These are phyloP conservation scores for Vanrija pseudolonga DNA, from an alignment of 1,284 basidiomycete species.

Conservation along the genomic window DNA sequence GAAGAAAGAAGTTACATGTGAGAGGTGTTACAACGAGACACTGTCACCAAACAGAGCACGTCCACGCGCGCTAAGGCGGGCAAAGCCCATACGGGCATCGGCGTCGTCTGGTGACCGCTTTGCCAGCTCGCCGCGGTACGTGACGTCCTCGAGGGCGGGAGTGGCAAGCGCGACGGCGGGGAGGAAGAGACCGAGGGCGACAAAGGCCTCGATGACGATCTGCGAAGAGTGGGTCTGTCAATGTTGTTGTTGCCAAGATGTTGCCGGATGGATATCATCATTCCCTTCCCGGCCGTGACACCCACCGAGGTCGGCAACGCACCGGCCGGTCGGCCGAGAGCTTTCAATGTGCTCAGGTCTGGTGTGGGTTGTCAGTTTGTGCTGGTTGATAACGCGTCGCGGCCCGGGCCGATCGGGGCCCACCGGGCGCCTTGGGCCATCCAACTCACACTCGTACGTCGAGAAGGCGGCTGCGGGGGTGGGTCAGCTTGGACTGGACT, in stretches of 20 bases:
- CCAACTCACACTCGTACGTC: slow-evolving; percentile 45
- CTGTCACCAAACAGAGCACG: slow-evolving; percentile 39
- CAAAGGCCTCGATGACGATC: slow-evolving; percentile 45
- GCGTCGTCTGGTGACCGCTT: slow-evolving; percentile 39
- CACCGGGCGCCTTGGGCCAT: not conserved
- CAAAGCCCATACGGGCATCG: slow-evolving; percentile 38
- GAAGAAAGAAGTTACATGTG: not conserved
- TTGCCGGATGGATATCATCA: not conserved
- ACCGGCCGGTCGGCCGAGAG: slow-evolving; percentile 29
- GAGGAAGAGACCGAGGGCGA: slow-evolving; percentile 41
- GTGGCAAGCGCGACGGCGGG: slow-evolving; percentile 36
- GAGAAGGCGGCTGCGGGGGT: slow-evolving; percentile 42
- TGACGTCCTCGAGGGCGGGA: slow-evolving; percentile 39
- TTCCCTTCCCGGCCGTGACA: not conserved
- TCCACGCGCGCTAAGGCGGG: slow-evolving; percentile 29
- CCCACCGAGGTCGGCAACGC: slow-evolving; percentile 41
- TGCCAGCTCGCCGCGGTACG: slow-evolving; percentile 45
- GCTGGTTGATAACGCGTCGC: not conserved
- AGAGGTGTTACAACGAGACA: not conserved
- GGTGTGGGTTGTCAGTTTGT: not conserved
- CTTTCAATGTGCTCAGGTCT: slow-evolving; percentile 48
- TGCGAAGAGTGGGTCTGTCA: slow-evolving; percentile 6
- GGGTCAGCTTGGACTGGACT: not conserved
- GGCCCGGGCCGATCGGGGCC: not conserved
- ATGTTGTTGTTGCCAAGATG: not conserved